Base-by-base conservation (phyloP, 192 early-diverging fungal genomes). In the Coemansia sp. region DNA sequence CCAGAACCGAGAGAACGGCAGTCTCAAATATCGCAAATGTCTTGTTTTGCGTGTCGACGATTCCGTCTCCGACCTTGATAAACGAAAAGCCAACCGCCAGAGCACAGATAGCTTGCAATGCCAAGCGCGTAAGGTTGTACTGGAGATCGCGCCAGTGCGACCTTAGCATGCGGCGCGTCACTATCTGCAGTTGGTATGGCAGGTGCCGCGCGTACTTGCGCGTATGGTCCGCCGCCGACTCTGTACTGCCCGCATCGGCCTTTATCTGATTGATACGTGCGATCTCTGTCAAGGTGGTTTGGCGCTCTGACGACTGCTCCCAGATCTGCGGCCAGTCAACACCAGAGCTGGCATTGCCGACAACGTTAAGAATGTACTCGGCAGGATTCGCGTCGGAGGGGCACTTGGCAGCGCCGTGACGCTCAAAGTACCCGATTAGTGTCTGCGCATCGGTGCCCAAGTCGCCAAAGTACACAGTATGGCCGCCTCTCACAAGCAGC, bases 281-380 rank as follows among this genome's bases (percentile, higher is more conserved):
- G 25, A 95, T 77, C 42, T 86, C 86, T n/a, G 65, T 42, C 18
- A 78, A 33, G n/a, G 85, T 73, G 0, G 42, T 36, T 3, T 62
- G 43, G 36, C 68, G 65, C 66, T 91, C 85, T 1, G 70, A 53
- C 4, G 89, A 91, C 21, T 81, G 63, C 26, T 71, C 70, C 93
- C 93, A 95, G 12, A 86, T 61, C 20, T 89, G 85, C 48, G 89
- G 75, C 93, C 93, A 95, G 61, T 91, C 87, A 26, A 85, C 73
- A 21, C 38, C 39, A 0, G 52, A 52, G 10, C 70, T 67, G 25
- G 69, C 65, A 26, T 37, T 66, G 11, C 91, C 91, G 52, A 92
- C 90, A 58, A 89, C 87, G 55, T 93, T 87, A 47, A 95, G 75
- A 28, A 93, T 92, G 72, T 93, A 95, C 73, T 95, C 93, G 36